phyloP scores from a whole-genome alignment of 1,284 basidiomycete species.

The Ceratobasidium sp. region DNA sequence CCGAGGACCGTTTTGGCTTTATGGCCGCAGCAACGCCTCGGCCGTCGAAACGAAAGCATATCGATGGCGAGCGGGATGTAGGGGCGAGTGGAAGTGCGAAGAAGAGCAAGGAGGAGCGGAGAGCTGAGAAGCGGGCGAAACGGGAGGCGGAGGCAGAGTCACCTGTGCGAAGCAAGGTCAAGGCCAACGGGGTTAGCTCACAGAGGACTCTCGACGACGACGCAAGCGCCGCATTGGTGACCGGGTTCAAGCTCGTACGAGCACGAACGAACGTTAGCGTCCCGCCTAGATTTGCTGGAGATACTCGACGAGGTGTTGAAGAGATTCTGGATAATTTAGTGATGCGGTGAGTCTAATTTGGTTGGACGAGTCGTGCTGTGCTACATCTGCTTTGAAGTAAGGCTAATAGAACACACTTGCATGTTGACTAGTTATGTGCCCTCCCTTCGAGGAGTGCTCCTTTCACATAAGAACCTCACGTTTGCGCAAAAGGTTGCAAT shows the following conservation, averaged over 20 bases:
- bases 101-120: slow-evolving; percentile 48
- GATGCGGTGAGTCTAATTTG: slow-evolving; percentile 77
- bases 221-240: slow-evolving; percentile 40
- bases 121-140: slow-evolving; percentile 50
- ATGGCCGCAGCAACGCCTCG: slow-evolving; percentile 26
- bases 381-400: neutral
- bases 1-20: neutral
- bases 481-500: slow-evolving; percentile 76
- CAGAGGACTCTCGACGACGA: neutral
- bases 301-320: slow-evolving; percentile 76
- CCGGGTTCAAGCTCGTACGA: slow-evolving; percentile 74
- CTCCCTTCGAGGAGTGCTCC: slow-evolving; percentile 85
- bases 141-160: slow-evolving; percentile 48
- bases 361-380: neutral
- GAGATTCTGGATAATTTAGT: slow-evolving; percentile 93
- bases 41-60: slow-evolving; percentile 67
- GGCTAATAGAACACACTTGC: neutral
- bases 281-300: slow-evolving; percentile 80
- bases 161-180: slow-evolving; percentile 52
- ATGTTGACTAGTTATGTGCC: slow-evolving; percentile 79
- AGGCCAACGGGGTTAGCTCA: slow-evolving; percentile 56
- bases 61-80: slow-evolving; percentile 49
- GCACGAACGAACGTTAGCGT: slow-evolving; percentile 80
- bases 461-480: slow-evolving; percentile 82
- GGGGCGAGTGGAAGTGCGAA: slow-evolving; percentile 48